phyloP scores from a whole-genome alignment of 2,329 filamentous ascomycete species.

The Epichloe amarillans region DNA sequence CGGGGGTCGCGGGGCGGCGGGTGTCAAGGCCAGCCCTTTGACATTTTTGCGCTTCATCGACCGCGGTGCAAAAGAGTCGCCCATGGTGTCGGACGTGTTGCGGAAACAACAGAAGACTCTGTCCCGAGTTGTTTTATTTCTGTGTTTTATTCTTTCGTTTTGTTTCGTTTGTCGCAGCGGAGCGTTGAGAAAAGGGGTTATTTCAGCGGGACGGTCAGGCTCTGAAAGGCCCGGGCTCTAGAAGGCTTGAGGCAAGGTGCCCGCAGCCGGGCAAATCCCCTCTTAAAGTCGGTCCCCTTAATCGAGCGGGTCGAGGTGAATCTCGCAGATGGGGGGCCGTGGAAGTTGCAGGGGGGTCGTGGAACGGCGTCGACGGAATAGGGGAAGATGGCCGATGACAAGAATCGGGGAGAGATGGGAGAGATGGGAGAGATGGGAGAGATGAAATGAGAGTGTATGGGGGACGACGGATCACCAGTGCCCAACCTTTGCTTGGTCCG shows the following conservation, averaged over 20 bases:
- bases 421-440: not conserved
- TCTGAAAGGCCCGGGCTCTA: not conserved
- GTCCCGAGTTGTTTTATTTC: not conserved
- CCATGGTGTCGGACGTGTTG: conserved; percentile 31
- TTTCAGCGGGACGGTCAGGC: not conserved
- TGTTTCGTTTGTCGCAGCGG: not conserved
- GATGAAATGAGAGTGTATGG: not conserved
- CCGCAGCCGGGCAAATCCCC: not conserved
- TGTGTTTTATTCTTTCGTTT: no score
- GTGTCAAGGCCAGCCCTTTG: conserved; percentile 82
- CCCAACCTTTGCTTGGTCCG: not conserved
- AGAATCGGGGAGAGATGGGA: not conserved
- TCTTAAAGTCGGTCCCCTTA: not conserved
- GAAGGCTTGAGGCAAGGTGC: not conserved
- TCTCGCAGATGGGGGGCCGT: not conserved
- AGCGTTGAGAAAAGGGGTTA: not conserved
- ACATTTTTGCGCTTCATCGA: conserved; percentile 99
- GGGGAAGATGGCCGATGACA: not conserved
- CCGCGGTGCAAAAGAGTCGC: conserved; percentile 49
- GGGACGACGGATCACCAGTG: not conserved
- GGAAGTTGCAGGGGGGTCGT: not conserved
- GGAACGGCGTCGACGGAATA: not conserved
- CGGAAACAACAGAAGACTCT: not conserved
- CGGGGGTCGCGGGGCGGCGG: conserved; percentile 57
- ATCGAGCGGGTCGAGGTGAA: not conserved